Conservation (phyloP, 2,329 filamentous ascomycete species). For the Ustulina deusta region DNA sequence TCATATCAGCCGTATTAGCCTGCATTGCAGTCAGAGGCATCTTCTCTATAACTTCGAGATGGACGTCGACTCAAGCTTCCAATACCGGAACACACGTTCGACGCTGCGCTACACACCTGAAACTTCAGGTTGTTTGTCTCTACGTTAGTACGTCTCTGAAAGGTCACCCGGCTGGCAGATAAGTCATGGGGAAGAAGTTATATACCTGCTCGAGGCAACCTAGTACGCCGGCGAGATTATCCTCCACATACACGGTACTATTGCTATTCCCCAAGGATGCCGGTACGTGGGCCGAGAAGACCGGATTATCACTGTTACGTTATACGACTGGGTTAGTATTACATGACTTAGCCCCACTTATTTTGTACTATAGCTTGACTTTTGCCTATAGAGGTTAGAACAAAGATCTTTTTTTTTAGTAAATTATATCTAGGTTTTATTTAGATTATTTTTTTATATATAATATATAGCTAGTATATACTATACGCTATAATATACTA, state of each 20-base stretch:
- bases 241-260: background rate
- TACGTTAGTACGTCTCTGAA: background rate
- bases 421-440: too few species aligned
- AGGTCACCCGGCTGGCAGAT: too few species aligned
- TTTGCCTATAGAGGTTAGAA: too few species aligned
- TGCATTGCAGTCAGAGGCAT: constrained; percentile 1
- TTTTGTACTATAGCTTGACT: too few species aligned
- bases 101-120: background rate
- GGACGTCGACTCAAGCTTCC: background rate
- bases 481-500: too few species aligned
- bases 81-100: background rate
- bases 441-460: too few species aligned
- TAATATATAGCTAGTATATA: too few species aligned
- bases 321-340: too few species aligned
- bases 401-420: too few species aligned
- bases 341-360: too few species aligned
- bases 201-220: constrained; percentile 22
- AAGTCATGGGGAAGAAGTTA: background rate
- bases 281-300: constrained; percentile 14
- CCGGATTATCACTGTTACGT: too few species aligned
- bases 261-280: too few species aligned
- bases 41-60: background rate
- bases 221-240: background rate
- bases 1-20: background rate
- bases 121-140: background rate